Evolutionary conservation across 768 basidiomycete genomes (phyloP).

Genomic region (Nevesoporus exiguus): DNA sequence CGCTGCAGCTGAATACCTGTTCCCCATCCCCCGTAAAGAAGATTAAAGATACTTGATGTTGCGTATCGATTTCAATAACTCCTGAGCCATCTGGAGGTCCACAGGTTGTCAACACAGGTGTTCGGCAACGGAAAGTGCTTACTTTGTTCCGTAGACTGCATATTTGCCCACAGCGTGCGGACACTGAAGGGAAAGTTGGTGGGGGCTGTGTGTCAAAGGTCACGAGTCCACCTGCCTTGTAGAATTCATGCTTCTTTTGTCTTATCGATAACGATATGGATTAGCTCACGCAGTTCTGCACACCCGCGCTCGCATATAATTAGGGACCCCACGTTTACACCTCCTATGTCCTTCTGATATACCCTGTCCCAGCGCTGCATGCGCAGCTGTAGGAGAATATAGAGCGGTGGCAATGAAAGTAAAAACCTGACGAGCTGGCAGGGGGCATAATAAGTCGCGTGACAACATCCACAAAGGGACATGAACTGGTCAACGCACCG

Average conservation of each 20-base stretch:
- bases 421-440: not conserved
- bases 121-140: not conserved
- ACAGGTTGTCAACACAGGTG: not conserved
- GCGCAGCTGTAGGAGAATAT: no score
- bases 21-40: not conserved
- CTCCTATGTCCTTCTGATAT: not conserved
- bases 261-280: not conserved
- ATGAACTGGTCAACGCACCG: no score
- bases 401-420: no score
- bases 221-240: not conserved
- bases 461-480: no score
- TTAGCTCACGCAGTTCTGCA: not conserved
- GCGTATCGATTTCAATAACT: not conserved
- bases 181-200: not conserved
- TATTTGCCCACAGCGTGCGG: not conserved
- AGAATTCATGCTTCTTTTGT: no score
- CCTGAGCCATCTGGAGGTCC: not conserved
- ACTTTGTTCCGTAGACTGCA: not conserved
- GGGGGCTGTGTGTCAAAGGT: not conserved
- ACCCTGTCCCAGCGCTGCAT: no score
- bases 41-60: not conserved
- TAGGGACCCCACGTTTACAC: not conserved
- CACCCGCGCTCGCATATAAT: not conserved
- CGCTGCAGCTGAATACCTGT: not conserved
- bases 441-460: no score